Percentiles rank a stretch among this genome's conserved stretches.
phyloP scores from a whole-genome alignment of 345 rosid genomes.

The Eucalyptus viminalis region DNA sequence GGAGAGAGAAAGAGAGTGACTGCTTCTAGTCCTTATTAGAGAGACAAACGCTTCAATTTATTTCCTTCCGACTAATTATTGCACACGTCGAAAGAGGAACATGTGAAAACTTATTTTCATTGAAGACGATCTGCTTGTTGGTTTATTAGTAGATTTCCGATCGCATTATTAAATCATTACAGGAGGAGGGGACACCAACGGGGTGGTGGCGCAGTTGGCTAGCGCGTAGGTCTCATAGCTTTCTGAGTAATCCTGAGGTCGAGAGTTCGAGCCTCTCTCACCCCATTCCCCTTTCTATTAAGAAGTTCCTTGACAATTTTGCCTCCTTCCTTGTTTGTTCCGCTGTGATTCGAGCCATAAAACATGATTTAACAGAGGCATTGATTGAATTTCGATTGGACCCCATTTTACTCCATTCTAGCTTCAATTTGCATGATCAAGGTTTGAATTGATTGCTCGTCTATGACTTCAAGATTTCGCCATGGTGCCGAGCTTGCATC shows the following conservation, averaged over 20 bases:
- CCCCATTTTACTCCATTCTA: neutral
- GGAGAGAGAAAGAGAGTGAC: neutral
- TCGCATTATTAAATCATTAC: rapidly evolving
- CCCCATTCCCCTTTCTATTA: slow-evolving; percentile 16
- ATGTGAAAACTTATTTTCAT: too few species aligned
- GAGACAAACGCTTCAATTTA: neutral
- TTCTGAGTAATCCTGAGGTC: slow-evolving; percentile 81
- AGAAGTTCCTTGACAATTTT: neutral
- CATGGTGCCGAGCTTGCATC: neutral
- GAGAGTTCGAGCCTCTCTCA: slow-evolving; percentile 95
- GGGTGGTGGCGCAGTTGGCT: slow-evolving; percentile 51
- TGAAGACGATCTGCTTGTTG: too few species aligned
- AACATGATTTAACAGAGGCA: neutral
- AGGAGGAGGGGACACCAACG: rapidly evolving
- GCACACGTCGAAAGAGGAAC: neutral
- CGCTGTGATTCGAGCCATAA: neutral
- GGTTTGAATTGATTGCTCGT: neutral
- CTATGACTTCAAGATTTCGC: neutral
- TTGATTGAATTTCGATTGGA: neutral
- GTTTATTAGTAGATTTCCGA: too few species aligned
- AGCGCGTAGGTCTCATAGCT: slow-evolving; percentile 40
- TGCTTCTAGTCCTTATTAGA: neutral
- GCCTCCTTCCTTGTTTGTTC: neutral
- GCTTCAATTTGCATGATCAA: too few species aligned
- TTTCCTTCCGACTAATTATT: neutral